A percentile compares a stretch with the other conserved stretches of the same genome.
Conservation (phyloP, 305 asterid species). For the Fraxinus velutina region DNA sequence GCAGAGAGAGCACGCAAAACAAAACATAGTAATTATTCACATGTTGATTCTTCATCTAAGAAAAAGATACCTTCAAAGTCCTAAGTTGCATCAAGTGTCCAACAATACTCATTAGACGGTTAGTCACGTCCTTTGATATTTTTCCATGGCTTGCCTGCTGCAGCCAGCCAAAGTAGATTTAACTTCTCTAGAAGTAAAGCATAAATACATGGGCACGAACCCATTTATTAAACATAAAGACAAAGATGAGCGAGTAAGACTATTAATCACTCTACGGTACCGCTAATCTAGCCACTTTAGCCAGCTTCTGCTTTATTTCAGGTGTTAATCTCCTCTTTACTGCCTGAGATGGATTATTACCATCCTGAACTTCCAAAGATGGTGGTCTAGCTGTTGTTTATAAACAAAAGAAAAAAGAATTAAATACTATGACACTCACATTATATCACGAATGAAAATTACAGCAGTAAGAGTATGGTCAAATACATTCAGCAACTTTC, state of each 20-base stretch:
- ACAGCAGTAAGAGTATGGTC: conserved; percentile 12
- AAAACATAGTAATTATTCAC: background rate
- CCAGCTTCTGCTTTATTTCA: conserved; percentile 87
- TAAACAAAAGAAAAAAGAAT: conserved; percentile 3
- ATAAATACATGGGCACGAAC: conserved; percentile 13
- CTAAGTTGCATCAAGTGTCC: conserved; percentile 93
- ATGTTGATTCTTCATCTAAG: conserved; percentile 9
- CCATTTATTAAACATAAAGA: background rate
- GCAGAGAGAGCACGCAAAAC: background rate
- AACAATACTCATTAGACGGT: conserved; percentile 82
- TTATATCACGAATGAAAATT: conserved; percentile 8
- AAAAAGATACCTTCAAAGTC: conserved; percentile 70
- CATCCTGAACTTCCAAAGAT: conserved; percentile 52
- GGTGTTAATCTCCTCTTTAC: conserved; percentile 79
- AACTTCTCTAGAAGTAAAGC: conserved; percentile 11
- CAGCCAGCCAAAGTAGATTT: conserved; percentile 29
- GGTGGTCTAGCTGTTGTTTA: conserved; percentile 79
- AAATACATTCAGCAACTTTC: conserved; percentile 80
- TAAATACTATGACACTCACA: background rate
- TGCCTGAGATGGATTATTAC: conserved; percentile 74
- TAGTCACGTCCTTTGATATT: conserved; percentile 63
- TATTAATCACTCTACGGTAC: conserved; percentile 34
- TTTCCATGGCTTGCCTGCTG: conserved; percentile 86
- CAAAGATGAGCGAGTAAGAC: conserved; percentile 15
- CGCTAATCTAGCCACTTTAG: conserved; percentile 93